A percentile compares a stretch with the other conserved stretches of the same genome.
Evolutionary conservation across 1,284 basidiomycete species (phyloP).

Genomic region (Grifola frondosa): DNA sequence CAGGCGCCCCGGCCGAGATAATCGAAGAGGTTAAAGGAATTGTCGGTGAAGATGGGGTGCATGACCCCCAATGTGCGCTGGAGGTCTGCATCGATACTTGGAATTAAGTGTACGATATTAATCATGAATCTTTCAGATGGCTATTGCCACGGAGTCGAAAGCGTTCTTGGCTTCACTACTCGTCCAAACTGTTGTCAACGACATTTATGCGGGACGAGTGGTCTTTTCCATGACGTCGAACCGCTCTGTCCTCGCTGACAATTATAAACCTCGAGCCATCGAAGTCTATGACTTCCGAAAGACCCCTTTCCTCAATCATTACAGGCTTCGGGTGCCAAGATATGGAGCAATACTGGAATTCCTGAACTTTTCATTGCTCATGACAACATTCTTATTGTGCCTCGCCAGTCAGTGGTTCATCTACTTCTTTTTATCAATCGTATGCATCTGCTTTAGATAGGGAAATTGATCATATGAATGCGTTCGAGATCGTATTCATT

Average conservation of each 20-base stretch:
- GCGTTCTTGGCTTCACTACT: slow-evolving; percentile 77
- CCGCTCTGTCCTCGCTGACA: slow-evolving; percentile 79
- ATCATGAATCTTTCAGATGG: no score
- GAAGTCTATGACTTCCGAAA: slow-evolving; percentile 73
- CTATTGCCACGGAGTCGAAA: slow-evolving; percentile 80
- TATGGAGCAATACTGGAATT: slow-evolving; percentile 82
- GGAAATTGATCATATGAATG: slow-evolving; percentile 48
- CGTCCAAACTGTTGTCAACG: slow-evolving; percentile 79
- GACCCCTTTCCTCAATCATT: slow-evolving; percentile 83
- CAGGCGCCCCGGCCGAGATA: slow-evolving; percentile 71
- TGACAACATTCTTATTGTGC: slow-evolving; percentile 73
- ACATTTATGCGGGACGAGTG: slow-evolving; percentile 76
- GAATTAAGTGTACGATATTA: not conserved
- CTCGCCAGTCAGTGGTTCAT: slow-evolving; percentile 54
- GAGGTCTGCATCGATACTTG: slow-evolving; percentile 52
- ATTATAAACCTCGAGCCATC: slow-evolving; percentile 78
- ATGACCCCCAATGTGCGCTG: slow-evolving; percentile 72
- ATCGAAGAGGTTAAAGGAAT: slow-evolving; percentile 59
- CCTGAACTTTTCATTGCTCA: slow-evolving; percentile 66
- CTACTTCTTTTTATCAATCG: slow-evolving; percentile 2
- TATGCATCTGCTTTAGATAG: slow-evolving; percentile 45
- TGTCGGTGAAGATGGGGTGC: slow-evolving; percentile 53
- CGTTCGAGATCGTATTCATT: slow-evolving; percentile 73
- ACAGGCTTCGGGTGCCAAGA: slow-evolving; percentile 79
- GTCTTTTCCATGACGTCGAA: slow-evolving; percentile 65